A percentile compares a stretch with the other conserved stretches of the same genome.
phyloP scores from a whole-genome alignment of 164 flowering plant genomes.

The Vitis rotundifolia region DNA sequence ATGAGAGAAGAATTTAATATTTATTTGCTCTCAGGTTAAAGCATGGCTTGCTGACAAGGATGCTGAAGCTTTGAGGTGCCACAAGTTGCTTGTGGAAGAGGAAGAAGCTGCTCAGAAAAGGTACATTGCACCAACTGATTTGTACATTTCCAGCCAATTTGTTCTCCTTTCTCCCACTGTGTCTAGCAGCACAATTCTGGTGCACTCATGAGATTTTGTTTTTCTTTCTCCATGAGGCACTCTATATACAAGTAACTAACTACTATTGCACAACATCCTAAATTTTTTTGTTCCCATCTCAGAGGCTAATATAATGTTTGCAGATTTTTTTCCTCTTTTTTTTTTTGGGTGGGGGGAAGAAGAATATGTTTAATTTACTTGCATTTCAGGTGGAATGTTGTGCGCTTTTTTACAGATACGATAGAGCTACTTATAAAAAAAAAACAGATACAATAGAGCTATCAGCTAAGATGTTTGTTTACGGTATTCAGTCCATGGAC shows the following conservation, averaged over 20 bases:
- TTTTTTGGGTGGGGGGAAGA: background rate
- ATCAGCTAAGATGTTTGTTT: too few relatives aligned
- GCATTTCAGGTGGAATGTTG: too few relatives aligned
- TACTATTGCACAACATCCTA: background rate
- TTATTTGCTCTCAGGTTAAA: conserved; percentile 44
- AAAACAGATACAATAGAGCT: too few relatives aligned
- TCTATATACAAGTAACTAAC: too few relatives aligned
- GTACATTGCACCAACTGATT: conserved; percentile 24
- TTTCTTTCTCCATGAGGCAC: background rate
- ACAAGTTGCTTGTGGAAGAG: conserved; percentile 89
- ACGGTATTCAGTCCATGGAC: too few relatives aligned
- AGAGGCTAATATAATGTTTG: background rate
- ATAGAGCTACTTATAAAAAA: too few relatives aligned
- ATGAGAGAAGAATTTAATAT: background rate
- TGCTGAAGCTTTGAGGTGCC: conserved; percentile 89
- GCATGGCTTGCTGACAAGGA: conserved; percentile 88
- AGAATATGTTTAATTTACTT: too few relatives aligned
- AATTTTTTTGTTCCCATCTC: background rate
- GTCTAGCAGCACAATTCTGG: background rate
- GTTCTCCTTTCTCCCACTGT: background rate
- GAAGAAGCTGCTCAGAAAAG: conserved; percentile 91
- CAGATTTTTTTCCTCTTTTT: background rate
- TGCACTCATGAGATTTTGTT: background rate
- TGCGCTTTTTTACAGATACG: too few relatives aligned
- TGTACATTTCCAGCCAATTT: background rate